A percentile compares a stretch with the other conserved stretches of the same genome.
These are phyloP conservation scores for Jamesozyma lodderae DNA, from an alignment of 805 yeast species.

Conservation along the genomic window DNA sequence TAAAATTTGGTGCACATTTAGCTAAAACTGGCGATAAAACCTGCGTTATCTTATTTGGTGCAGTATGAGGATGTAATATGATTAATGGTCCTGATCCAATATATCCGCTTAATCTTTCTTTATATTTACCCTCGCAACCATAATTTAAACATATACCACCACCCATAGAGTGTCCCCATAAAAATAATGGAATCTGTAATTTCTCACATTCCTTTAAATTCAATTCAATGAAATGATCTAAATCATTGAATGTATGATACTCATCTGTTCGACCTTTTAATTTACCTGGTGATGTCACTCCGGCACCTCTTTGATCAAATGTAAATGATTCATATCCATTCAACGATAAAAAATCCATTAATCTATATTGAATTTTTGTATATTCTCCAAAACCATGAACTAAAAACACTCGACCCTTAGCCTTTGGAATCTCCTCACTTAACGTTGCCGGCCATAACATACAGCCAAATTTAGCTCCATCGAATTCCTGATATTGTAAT, in stretches of 20 bases:
- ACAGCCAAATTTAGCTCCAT: conserved; percentile 25
- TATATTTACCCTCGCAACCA: conserved; percentile 45
- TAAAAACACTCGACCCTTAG: conserved; percentile 46
- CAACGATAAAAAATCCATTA: conserved; percentile 43
- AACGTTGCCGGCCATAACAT: conserved; percentile 21
- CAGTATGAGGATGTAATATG: conserved; percentile 45
- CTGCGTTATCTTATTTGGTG: conserved; percentile 41
- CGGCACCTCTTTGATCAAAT: conserved; percentile 73
- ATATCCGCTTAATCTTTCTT: conserved; percentile 38
- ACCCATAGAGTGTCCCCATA: conserved; percentile 76
- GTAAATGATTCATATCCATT: conserved; percentile 57
- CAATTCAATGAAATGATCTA: conserved; percentile 40
- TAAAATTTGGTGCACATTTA: conserved; percentile 38
- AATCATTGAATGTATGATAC: conserved; percentile 44
- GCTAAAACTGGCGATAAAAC: conserved; percentile 35
- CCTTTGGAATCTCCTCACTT: not conserved
- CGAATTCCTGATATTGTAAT: conserved; percentile 18
- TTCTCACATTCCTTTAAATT: conserved; percentile 17
- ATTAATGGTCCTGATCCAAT: conserved; percentile 54
- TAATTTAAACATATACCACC: conserved; percentile 64
- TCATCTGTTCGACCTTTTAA: conserved; percentile 51
- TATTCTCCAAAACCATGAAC: conserved; percentile 71
- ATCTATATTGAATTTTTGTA: conserved; percentile 38
- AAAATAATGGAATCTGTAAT: conserved; percentile 30
- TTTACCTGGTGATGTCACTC: conserved; percentile 49